Percentiles rank a stretch among this genome's conserved stretches.
These are phyloP conservation scores for Arabidopsis lyrata DNA, from an alignment of 441 rosid species.

Conservation along the genomic window DNA sequence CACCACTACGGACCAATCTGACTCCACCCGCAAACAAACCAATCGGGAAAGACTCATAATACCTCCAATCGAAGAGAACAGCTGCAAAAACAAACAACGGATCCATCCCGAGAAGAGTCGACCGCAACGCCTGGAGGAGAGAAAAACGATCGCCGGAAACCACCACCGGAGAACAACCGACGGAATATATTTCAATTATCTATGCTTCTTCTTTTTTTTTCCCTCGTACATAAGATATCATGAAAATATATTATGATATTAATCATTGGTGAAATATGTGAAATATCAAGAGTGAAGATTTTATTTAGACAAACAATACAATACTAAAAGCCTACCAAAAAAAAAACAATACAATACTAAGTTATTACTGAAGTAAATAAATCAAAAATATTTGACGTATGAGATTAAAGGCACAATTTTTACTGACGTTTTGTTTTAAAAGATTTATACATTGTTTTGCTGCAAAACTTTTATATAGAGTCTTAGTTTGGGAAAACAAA, in stretches of 20 bases:
- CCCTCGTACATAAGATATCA: constrained; percentile 6
- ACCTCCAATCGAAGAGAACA: too few relatives aligned
- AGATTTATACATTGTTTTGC: neutral
- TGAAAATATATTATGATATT: neutral
- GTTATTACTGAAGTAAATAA: neutral
- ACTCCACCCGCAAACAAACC: too few relatives aligned
- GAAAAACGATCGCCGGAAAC: too few relatives aligned
- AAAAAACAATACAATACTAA: constrained; percentile 5
- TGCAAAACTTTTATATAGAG: too few relatives aligned
- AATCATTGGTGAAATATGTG: constrained; percentile 10
- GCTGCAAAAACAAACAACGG: too few relatives aligned
- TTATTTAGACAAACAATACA: neutral
- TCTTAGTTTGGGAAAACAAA: too few relatives aligned
- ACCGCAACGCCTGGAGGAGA: too few relatives aligned
- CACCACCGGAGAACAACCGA: too few relatives aligned
- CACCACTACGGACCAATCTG: too few relatives aligned
- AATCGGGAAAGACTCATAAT: too few relatives aligned
- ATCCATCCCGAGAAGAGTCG: too few relatives aligned
- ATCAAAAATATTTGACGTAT: neutral
- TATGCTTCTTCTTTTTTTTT: constrained; percentile 5
- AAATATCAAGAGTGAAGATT: constrained; percentile 5
- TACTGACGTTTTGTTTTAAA: neutral
- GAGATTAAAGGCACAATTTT: neutral
- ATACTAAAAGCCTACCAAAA: too few relatives aligned
- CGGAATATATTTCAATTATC: constrained; percentile 13